phyloP scores from a whole-genome alignment of 1,139 yeast genomes.

The Komagataea norvegica region DNA sequence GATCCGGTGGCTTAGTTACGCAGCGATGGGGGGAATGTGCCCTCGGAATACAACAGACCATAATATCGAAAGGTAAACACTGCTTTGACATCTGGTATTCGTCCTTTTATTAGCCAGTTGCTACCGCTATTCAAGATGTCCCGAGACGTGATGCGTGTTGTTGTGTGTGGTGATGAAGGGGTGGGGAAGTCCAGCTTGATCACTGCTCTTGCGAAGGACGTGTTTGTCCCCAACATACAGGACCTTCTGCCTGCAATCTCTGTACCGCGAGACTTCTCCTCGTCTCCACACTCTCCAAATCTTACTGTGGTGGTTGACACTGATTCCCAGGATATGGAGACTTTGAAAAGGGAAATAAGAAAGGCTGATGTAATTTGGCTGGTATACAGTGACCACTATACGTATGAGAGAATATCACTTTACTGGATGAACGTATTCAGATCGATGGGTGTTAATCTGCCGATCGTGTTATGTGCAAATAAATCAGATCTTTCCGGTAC shows the following conservation, averaged over 20 bases:
- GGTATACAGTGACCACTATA: constrained; percentile 88
- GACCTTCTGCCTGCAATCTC: constrained; percentile 78
- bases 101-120: background rate
- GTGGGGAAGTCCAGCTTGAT: constrained; percentile 79
- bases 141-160: constrained; percentile 61
- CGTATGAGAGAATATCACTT: constrained; percentile 83
- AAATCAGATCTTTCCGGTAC: constrained; percentile 50
- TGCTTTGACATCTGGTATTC: background rate
- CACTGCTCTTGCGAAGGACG: constrained; percentile 75
- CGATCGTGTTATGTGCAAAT: constrained; percentile 87
- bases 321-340: constrained; percentile 54
- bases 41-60: constrained; percentile 1
- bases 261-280: constrained; percentile 62
- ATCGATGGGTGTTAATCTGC: constrained; percentile 86
- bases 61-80: background rate
- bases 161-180: constrained; percentile 93
- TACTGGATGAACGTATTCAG: constrained; percentile 95
- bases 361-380: constrained; percentile 90
- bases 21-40: too few species aligned
- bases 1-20: too few species aligned
- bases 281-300: constrained; percentile 55
- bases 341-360: constrained; percentile 69
- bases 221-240: constrained; percentile 69
- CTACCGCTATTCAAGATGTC: constrained; percentile 30
- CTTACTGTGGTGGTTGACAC: constrained; percentile 80